Conservation (phyloP, 352 stramenopile species). For the Phytophthora fragariae region DNA sequence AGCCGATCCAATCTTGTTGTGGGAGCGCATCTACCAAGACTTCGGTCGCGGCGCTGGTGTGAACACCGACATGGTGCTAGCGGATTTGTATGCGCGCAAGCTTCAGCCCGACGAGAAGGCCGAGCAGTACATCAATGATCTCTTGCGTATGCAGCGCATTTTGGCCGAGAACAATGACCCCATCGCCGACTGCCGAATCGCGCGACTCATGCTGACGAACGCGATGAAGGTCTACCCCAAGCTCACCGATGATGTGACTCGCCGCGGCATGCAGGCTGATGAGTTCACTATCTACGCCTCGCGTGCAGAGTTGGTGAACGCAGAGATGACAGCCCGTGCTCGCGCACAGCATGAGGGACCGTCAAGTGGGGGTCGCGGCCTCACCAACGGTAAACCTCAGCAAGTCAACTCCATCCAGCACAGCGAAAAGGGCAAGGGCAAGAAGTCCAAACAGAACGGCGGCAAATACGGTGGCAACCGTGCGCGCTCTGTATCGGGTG, state of each 20-base stretch:
- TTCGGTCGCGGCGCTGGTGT: background rate
- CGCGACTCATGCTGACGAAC: constrained; percentile 6
- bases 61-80: background rate
- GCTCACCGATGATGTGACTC: constrained; percentile 5
- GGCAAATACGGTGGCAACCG: constrained; percentile 11
- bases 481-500: background rate
- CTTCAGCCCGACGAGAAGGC: background rate
- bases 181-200: constrained; percentile 1
- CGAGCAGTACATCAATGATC: constrained; percentile 2
- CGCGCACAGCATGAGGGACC: background rate
- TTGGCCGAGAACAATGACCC: constrained; percentile 7
- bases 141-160: constrained; percentile 14
- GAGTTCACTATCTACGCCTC: background rate
- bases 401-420: constrained; percentile 8
- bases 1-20: background rate
- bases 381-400: background rate
- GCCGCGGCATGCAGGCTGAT: background rate
- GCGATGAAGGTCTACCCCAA: constrained; percentile 8
- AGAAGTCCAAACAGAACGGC: background rate
- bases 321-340: background rate
- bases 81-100: background rate
- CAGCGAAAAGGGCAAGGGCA: background rate
- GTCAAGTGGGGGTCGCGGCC: background rate
- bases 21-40: background rate
- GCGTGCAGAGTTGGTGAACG: background rate